These are phyloP conservation scores for Xylariomycetidae sp. DNA, from an alignment of 2,329 filamentous ascomycete species.

Conservation along the genomic window DNA sequence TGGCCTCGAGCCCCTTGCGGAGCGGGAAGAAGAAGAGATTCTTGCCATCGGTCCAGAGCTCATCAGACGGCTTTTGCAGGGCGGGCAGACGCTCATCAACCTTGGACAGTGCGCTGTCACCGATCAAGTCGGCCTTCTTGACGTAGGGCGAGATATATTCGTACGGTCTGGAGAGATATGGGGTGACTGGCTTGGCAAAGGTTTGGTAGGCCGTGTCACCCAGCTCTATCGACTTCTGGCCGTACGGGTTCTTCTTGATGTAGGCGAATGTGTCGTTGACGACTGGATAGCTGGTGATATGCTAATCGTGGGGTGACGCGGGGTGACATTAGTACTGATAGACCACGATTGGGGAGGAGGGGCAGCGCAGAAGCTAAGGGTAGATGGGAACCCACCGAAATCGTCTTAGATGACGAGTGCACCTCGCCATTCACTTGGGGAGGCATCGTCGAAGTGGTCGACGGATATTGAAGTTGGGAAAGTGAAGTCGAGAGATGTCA, in stretches of 20 bases:
- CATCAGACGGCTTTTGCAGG: constrained; percentile 70
- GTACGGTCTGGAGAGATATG: constrained; percentile 75
- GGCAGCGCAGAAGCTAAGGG: constrained; percentile 1
- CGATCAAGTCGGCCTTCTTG: constrained; percentile 72
- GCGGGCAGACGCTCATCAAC: constrained; percentile 68
- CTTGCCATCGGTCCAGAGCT: constrained; percentile 62
- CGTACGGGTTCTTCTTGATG: constrained; percentile 78
- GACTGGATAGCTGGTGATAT: constrained; percentile 79
- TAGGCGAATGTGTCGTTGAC: constrained; percentile 72
- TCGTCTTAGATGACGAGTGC: constrained; percentile 26
- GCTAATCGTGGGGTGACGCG: no score
- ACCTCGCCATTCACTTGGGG: constrained; percentile 30
- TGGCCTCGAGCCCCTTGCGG: constrained; percentile 56
- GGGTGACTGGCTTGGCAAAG: constrained; percentile 72
- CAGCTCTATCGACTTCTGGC: constrained; percentile 75
- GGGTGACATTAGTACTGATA: no score
- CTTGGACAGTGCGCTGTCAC: constrained; percentile 64
- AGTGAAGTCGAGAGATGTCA: no score
- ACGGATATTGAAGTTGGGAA: no score
- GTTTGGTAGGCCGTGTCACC: constrained; percentile 70
- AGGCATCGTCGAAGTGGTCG: no score
- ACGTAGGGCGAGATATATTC: constrained; percentile 82
- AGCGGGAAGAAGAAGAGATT: constrained; percentile 58
- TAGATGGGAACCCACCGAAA: constrained; percentile 23
- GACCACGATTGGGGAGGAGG: no score